Percentiles rank a stretch among this genome's conserved stretches.
Conservation (phyloP, 768 basidiomycete species). For the Gloeopeniophorella convolvens region DNA sequence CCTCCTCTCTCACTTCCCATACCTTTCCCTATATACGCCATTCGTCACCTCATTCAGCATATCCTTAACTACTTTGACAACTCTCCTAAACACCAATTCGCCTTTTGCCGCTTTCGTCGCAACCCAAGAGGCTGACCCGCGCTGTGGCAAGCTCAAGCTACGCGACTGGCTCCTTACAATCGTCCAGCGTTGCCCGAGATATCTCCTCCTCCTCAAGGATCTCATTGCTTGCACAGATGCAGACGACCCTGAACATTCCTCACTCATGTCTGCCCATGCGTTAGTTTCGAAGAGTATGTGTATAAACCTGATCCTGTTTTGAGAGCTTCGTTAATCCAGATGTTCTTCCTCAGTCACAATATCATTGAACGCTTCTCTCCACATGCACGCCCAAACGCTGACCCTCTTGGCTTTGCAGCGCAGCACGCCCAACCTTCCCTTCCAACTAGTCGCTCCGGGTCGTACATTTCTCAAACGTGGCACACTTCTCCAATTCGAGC, state of each 20-base stretch:
- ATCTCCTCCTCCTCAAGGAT: slow-evolving; percentile 78
- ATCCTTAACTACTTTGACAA: slow-evolving; percentile 50
- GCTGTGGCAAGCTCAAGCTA: slow-evolving; percentile 68
- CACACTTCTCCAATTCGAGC: slow-evolving; percentile 49
- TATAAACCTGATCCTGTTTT: background rate
- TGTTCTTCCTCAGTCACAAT: slow-evolving; percentile 51
- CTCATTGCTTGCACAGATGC: slow-evolving; percentile 59
- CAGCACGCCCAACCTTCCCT: slow-evolving; percentile 67
- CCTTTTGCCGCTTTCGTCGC: slow-evolving; percentile 59
- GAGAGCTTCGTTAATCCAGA: slow-evolving; percentile 13
- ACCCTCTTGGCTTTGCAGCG: slow-evolving; percentile 73
- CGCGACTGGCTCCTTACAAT: slow-evolving; percentile 83
- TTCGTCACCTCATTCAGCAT: slow-evolving; percentile 76
- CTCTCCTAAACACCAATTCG: slow-evolving; percentile 47
- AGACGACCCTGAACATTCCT: slow-evolving; percentile 61
- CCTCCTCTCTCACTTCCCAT: slow-evolving; percentile 79
- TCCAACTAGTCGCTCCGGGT: slow-evolving; percentile 73
- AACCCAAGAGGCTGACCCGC: slow-evolving; percentile 58
- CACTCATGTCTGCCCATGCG: slow-evolving; percentile 50
- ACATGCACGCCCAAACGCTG: slow-evolving; percentile 71
- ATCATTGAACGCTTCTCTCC: slow-evolving; percentile 73
- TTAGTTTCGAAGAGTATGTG: slow-evolving; percentile 70
- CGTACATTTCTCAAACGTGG: slow-evolving; percentile 72
- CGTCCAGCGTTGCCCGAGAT: slow-evolving; percentile 84
- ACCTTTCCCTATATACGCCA: slow-evolving; percentile 79